Conservation (phyloP, 495 filamentous ascomycete species). For the Achaetomiella virescens region DNA sequence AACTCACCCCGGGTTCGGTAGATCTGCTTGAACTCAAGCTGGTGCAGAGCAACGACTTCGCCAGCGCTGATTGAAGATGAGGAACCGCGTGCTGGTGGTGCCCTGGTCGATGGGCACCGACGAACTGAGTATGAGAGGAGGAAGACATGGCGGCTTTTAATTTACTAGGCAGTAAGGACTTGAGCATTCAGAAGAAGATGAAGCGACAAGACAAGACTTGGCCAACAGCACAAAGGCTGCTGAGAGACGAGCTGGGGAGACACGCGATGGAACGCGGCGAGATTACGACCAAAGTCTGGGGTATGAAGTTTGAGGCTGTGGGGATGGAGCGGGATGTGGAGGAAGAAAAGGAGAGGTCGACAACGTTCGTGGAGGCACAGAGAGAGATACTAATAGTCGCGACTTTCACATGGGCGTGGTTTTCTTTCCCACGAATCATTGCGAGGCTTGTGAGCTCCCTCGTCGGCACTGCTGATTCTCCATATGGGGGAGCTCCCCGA, state of each 20-base stretch:
- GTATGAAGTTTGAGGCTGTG: no score
- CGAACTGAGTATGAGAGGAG: constrained; percentile 25
- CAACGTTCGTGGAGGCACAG: background rate
- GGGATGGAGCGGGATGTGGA: background rate
- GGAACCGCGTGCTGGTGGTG: constrained; percentile 87
- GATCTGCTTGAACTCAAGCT: constrained; percentile 81
- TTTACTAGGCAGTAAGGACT: background rate
- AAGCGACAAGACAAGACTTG: no score
- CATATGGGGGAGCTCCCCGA: background rate
- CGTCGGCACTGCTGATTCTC: background rate
- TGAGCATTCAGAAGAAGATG: background rate
- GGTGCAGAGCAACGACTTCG: constrained; percentile 74
- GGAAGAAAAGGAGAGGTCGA: background rate
- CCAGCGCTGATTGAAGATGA: constrained; percentile 82
- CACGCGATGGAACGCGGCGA: no score
- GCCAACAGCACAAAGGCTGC: no score
- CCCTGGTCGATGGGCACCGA: constrained; percentile 77
- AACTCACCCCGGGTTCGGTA: constrained; percentile 81
- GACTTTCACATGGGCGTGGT: background rate
- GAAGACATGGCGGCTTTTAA: background rate
- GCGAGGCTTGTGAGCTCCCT: background rate
- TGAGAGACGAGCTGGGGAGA: no score
- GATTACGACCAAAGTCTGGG: no score
- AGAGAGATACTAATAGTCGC: background rate
- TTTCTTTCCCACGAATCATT: background rate